Conservation (phyloP, 108 stramenopile species). For the Stephanodiscus minutulus region DNA sequence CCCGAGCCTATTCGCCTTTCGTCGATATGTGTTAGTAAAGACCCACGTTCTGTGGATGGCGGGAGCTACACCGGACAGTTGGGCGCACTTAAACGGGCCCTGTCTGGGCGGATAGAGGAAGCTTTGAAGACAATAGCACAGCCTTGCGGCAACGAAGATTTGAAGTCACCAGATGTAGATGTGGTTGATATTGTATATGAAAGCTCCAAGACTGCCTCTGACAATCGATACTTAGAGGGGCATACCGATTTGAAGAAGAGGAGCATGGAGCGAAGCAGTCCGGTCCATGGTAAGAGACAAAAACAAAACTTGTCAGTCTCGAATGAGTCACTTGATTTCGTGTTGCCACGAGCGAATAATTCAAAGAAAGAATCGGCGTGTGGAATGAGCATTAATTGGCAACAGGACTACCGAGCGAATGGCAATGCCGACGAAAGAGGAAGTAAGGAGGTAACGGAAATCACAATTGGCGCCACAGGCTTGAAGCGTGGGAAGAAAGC, state of each 20-base stretch:
- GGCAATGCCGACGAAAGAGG: not conserved
- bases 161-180: constrained; percentile 50
- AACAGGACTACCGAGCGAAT: constrained; percentile 19
- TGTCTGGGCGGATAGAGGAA: constrained; percentile 47
- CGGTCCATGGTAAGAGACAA: not conserved
- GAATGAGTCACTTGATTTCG: not conserved
- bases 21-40: constrained; percentile 68
- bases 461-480: constrained; percentile 81
- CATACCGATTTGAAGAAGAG: constrained; percentile 14
- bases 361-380: constrained; percentile 41
- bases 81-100: constrained; percentile 64
- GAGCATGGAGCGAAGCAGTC: constrained; percentile 2
- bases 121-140: constrained; percentile 21
- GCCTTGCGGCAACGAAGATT: not conserved
- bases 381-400: constrained; percentile 69
- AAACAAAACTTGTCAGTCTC: not conserved
- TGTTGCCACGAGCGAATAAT: not conserved
- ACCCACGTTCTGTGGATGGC: constrained; percentile 49
- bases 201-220: constrained; percentile 43
- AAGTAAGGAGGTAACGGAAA: constrained; percentile 38
- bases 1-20: constrained; percentile 59
- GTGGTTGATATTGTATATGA: constrained; percentile 39
- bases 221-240: constrained; percentile 13
- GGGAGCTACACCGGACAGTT: constrained; percentile 41
- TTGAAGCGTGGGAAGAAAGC: constrained; percentile 81